Conservation (phyloP, 2,329 filamentous ascomycete genomes). For the Penicillium sp. region DNA sequence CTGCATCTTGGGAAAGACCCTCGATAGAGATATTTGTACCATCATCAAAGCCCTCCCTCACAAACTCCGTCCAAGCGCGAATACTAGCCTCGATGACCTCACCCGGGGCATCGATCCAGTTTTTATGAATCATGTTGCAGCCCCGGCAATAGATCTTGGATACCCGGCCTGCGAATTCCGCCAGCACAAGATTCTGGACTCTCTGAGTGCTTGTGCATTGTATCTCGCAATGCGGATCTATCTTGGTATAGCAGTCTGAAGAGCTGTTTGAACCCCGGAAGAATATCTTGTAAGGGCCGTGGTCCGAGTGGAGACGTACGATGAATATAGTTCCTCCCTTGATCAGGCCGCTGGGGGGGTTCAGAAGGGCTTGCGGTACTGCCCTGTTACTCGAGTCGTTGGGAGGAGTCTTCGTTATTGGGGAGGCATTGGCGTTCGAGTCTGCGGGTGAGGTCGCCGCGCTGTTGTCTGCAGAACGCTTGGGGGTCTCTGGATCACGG, state of each 20-base stretch:
- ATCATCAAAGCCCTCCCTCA: background rate
- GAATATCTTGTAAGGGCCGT: conserved; percentile 3
- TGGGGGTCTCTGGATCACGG: too few species aligned
- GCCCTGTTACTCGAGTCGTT: background rate
- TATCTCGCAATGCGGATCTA: background rate
- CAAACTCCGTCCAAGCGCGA: background rate
- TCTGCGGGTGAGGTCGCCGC: too few species aligned
- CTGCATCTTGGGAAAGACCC: background rate
- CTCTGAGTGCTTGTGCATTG: background rate
- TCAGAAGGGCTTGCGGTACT: background rate
- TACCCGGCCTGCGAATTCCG: background rate
- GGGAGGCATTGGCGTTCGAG: background rate
- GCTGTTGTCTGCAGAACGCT: too few species aligned
- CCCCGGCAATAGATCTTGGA: background rate
- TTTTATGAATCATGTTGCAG: background rate
- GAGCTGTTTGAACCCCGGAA: background rate
- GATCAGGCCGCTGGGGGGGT: background rate
- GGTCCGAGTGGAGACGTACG: background rate
- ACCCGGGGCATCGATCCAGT: conserved; percentile 1
- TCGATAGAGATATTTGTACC: background rate
- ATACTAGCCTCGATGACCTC: background rate
- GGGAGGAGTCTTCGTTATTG: background rate
- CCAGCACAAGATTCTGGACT: background rate
- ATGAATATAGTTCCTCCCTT: background rate
- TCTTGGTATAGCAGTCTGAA: background rate